phyloP scores from a whole-genome alignment of 1,139 yeast species.

The Suhomyces atakaporum region DNA sequence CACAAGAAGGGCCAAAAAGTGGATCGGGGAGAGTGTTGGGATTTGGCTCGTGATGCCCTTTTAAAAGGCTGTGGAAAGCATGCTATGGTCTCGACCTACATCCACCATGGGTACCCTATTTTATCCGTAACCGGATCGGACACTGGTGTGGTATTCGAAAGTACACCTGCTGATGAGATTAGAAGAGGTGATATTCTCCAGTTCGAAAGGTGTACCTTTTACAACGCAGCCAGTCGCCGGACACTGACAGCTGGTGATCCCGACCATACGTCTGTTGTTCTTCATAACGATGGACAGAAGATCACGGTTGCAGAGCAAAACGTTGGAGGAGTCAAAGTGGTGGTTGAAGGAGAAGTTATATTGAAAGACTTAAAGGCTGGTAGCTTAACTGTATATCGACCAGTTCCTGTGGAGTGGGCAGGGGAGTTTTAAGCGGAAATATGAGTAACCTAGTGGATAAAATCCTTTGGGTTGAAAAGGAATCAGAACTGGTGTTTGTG shows the following conservation, averaged over 20 bases:
- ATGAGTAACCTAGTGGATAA: background rate
- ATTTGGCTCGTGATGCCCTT: conserved; percentile 66
- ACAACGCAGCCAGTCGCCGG: conserved; percentile 27
- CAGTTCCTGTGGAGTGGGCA: conserved; percentile 58
- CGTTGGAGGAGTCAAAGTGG: conserved; percentile 52
- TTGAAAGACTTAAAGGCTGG: conserved; percentile 51
- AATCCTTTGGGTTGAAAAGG: too few relatives aligned
- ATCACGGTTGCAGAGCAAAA: conserved; percentile 63
- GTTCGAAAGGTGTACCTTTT: conserved; percentile 46
- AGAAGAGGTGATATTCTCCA: conserved; percentile 48
- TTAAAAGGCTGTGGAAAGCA: conserved; percentile 60
- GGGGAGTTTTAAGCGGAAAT: conserved; percentile 29
- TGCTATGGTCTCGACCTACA: conserved; percentile 59
- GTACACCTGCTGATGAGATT: conserved; percentile 35
- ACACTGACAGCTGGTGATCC: conserved; percentile 55
- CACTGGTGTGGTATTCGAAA: conserved; percentile 21
- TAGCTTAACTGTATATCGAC: conserved; percentile 53
- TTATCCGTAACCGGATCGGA: conserved; percentile 35
- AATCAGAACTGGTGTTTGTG: too few relatives aligned
- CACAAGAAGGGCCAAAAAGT: conserved; percentile 55
- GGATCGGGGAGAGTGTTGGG: conserved; percentile 81
- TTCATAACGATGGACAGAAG: conserved; percentile 32
- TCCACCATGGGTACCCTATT: conserved; percentile 61
- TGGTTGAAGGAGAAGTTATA: conserved; percentile 46
- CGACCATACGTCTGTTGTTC: conserved; percentile 66